A percentile compares a stretch with the other conserved stretches of the same genome.
These are phyloP conservation scores for Plasmopara muralis DNA, from an alignment of 352 stramenopile genomes.

Conservation along the genomic window DNA sequence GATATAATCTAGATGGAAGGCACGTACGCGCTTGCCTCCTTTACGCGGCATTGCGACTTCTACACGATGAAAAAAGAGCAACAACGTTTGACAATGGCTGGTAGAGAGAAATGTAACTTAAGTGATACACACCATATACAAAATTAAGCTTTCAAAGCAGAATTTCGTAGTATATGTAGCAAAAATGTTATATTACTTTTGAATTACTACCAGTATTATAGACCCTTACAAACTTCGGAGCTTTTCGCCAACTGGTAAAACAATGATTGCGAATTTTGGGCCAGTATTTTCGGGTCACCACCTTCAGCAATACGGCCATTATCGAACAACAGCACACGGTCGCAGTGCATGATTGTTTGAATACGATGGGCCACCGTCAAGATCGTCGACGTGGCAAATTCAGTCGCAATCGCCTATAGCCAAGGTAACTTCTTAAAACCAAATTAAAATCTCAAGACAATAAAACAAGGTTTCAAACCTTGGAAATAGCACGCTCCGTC, in stretches of 20 bases:
- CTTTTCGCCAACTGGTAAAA: slow-evolving; percentile 38
- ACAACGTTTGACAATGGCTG: neutral
- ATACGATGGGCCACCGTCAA: slow-evolving; percentile 97
- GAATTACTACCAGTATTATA: too few relatives aligned
- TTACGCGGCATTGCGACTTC: slow-evolving; percentile 53
- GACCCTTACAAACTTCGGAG: too few relatives aligned
- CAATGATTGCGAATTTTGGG: slow-evolving; percentile 26
- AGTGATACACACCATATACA: neutral
- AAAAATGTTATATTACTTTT: too few relatives aligned
- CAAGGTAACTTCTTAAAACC: slow-evolving; percentile 7
- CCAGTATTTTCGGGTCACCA: slow-evolving; percentile 34
- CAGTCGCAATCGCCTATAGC: slow-evolving; percentile 78
- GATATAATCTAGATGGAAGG: neutral
- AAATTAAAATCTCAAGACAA: slow-evolving; percentile 1
- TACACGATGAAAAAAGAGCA: neutral
- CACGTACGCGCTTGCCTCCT: slow-evolving; percentile 79
- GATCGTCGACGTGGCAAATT: slow-evolving; percentile 92
- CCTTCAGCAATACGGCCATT: slow-evolving; percentile 45
- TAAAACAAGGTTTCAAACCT: slow-evolving; percentile 25
- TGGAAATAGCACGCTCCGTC: slow-evolving; percentile 73
- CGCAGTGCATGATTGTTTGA: slow-evolving; percentile 93
- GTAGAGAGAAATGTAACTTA: neutral
- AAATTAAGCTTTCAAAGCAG: too few relatives aligned
- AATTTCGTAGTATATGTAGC: too few relatives aligned
- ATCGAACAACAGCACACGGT: slow-evolving; percentile 76